Percentiles rank a stretch among this genome's conserved stretches.
These are phyloP conservation scores for Ceratopteris richardii DNA, from an alignment of 75 land plant genomes.

Conservation along the genomic window DNA sequence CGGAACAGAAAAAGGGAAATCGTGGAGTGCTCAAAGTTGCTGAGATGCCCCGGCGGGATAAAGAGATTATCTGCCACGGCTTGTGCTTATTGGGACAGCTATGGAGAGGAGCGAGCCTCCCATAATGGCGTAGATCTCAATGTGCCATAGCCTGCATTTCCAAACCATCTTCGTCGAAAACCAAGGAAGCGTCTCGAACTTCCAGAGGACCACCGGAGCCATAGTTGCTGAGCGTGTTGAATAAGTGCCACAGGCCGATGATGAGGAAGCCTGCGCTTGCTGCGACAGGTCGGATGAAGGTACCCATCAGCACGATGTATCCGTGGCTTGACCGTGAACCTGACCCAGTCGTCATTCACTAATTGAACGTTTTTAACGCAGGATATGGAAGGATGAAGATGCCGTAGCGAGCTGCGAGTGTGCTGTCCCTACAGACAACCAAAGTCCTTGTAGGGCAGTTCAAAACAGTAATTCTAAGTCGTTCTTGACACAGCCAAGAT, in stretches of 20 bases:
- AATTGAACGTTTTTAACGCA: too few relatives aligned
- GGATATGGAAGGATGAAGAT: too few relatives aligned
- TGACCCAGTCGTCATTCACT: too few relatives aligned
- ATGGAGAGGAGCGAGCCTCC: too few relatives aligned
- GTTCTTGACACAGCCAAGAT: too few relatives aligned
- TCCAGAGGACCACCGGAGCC: slow-evolving; percentile 12
- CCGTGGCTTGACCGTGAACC: neutral
- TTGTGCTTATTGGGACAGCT: too few relatives aligned
- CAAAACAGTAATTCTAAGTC: too few relatives aligned
- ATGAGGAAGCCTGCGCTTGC: slow-evolving; percentile 50
- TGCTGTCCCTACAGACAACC: too few relatives aligned
- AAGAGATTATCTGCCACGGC: too few relatives aligned
- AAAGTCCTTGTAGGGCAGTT: too few relatives aligned
- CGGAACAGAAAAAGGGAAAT: slow-evolving; percentile 58
- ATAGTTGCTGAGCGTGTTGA: slow-evolving; percentile 44
- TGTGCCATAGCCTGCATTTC: neutral
- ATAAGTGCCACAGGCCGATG: slow-evolving; percentile 67
- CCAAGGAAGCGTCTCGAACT: slow-evolving; percentile 49
- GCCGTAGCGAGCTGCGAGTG: too few relatives aligned
- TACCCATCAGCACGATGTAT: slow-evolving; percentile 39
- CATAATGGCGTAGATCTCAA: too few relatives aligned
- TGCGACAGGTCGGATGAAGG: slow-evolving; percentile 48
- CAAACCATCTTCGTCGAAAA: slow-evolving; percentile 23
- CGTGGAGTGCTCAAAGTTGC: slow-evolving; percentile 85
- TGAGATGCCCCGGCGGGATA: slow-evolving; percentile 7